Evolutionary conservation across 176 grass and related monocot species (phyloP), one percentile per base, ranked within the genome.

Genomic region (Lolium perenne): DNA sequence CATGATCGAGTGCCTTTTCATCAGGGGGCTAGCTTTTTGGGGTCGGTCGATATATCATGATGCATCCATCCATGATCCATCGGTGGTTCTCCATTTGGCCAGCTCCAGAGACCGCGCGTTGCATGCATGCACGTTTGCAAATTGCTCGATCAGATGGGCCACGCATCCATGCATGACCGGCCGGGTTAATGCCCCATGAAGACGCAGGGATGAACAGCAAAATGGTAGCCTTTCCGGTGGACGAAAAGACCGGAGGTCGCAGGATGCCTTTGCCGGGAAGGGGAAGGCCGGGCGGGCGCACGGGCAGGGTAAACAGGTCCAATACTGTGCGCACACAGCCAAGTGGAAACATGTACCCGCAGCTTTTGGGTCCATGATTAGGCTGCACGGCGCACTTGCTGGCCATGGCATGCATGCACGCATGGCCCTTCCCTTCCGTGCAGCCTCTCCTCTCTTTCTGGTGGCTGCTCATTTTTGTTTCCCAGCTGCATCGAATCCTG

Each of bases 241-340:
- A 6, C 70, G 70, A 73, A 73, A 72, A 72, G 70, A 49, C 70
- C 70, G 70, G 70, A 73, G 70, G 70, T 73, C 70, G n/a, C 70
- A 73, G 48, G 70, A 49, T 74, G 71, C n/a, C 45, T 7, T 74
- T 63, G 43, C 32, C 32, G 32, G 32, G 32, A 35, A 35, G 32
- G 32, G 32, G 32, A 35, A 35, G 71, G 0, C 70, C 0, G 1
- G 71, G 71, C 0, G 1, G 71, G 71, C 41, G 70, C 70, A 73
- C 70, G 70, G 70, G 43, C 2, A 74, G n/a, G 71, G 43, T 26
- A 15, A 74, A 74, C 45, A 74, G 71, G 45, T 6, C 5, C 5
- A 4, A 23, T 21, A 50, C 71, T 74, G 71, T 74, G 45, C 41
- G 5, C 18, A 11, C 66, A 15, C 66, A 68, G 32, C 5, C 69